Percentiles rank a stretch among this genome's conserved stretches.
These are phyloP conservation scores for Aristolochia fimbriata DNA, from an alignment of 164 flowering plant genomes.

Conservation along the genomic window DNA sequence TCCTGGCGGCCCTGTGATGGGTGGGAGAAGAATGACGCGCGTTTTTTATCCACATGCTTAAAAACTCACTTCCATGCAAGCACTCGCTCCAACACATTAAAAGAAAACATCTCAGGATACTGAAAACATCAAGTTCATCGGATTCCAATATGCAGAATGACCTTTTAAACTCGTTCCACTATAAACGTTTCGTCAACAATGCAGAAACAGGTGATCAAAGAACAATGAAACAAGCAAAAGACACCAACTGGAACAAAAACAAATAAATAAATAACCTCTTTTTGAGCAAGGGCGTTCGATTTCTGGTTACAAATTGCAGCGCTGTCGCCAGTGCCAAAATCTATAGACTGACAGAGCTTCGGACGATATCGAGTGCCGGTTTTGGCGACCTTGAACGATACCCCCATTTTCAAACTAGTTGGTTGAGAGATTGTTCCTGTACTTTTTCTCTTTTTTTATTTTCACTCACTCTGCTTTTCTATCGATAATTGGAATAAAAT, in stretches of 20 bases:
- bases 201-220: background rate
- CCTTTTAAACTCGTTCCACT: background rate
- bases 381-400: constrained; percentile 26
- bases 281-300: background rate
- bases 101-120: too few species aligned
- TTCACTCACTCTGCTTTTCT: too few species aligned
- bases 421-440: too few species aligned
- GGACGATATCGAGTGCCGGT: constrained; percentile 21
- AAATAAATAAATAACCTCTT: background rate
- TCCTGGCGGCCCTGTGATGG: too few species aligned
- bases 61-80: too few species aligned
- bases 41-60: too few species aligned
- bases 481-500: too few species aligned
- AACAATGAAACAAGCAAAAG: background rate
- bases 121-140: too few species aligned
- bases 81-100: too few species aligned
- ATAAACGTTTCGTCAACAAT: background rate
- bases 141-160: background rate
- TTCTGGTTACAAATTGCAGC: constrained; percentile 1
- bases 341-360: constrained; percentile 6
- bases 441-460: too few species aligned
- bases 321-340: background rate
- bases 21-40: too few species aligned
- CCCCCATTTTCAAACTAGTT: constrained; percentile 17
- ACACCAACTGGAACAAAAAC: background rate